These are phyloP conservation scores for Entonaema liquescens DNA, from an alignment of 495 filamentous ascomycete species.

Conservation along the genomic window DNA sequence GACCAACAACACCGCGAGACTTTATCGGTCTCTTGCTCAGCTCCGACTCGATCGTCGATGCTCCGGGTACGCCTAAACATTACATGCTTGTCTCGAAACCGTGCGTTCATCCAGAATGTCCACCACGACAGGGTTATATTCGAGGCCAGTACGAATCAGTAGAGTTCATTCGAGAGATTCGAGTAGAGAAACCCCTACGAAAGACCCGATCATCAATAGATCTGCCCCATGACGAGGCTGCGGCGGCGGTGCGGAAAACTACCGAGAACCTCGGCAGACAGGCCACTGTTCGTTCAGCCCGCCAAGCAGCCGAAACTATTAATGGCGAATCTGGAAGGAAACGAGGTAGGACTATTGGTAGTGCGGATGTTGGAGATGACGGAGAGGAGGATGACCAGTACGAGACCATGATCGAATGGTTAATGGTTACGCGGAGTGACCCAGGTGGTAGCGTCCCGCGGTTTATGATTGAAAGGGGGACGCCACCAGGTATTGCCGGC, in stretches of 20 bases:
- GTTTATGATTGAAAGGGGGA: slow-evolving; percentile 94
- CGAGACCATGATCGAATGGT: slow-evolving; percentile 80
- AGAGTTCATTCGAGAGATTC: slow-evolving; percentile 88
- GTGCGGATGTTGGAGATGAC: slow-evolving; percentile 16
- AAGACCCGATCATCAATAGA: slow-evolving; percentile 48
- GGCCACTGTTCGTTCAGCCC: slow-evolving; percentile 45
- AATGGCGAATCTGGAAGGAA: slow-evolving; percentile 19
- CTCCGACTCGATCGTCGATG: slow-evolving; percentile 49
- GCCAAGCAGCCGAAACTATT: slow-evolving; percentile 21
- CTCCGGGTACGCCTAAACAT: slow-evolving; percentile 56
- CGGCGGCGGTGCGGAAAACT: slow-evolving; percentile 11
- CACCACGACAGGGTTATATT: slow-evolving; percentile 73
- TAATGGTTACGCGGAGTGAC: slow-evolving; percentile 95
- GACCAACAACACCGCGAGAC: slow-evolving; percentile 85
- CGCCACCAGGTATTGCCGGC: slow-evolving; percentile 79
- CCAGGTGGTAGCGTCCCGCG: slow-evolving; percentile 91
- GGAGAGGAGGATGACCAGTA: slow-evolving; percentile 60
- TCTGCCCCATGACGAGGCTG: slow-evolving; percentile 39
- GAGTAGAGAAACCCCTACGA: slow-evolving; percentile 51
- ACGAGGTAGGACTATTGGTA: slow-evolving; percentile 34
- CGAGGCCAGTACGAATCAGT: slow-evolving; percentile 90
- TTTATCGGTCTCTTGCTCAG: slow-evolving; percentile 82
- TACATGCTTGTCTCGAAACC: slow-evolving; percentile 91
- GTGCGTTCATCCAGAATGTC: slow-evolving; percentile 76
- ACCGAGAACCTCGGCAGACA: slow-evolving; percentile 41